A percentile compares a stretch with the other conserved stretches of the same genome.
Evolutionary conservation across 345 rosid genomes (phyloP).

Genomic region (Sonneratia caseolaris): DNA sequence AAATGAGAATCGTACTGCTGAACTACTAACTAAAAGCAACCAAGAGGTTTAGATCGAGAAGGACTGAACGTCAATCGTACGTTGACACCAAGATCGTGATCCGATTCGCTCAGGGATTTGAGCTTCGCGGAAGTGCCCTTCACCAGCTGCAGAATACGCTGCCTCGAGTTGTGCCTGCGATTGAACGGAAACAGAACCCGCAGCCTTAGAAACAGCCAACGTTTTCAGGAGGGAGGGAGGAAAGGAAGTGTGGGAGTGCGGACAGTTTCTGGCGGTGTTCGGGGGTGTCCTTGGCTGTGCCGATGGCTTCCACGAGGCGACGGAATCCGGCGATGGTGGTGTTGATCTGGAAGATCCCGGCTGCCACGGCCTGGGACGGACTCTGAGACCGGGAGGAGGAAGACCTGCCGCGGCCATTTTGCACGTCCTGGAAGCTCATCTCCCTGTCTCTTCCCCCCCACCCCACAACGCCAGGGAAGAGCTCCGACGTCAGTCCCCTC

Average conservation of each 20-base stretch:
- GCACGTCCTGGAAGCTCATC: conserved; percentile 58
- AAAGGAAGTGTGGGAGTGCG: neutral
- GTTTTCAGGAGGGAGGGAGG: neutral
- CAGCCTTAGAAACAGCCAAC: neutral
- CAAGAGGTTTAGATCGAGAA: neutral
- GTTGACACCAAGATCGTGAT: conserved; percentile 28
- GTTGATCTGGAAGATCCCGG: conserved; percentile 65
- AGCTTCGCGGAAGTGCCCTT: conserved; percentile 59
- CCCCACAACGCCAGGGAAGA: neutral
- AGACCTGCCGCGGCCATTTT: conserved; percentile 21
- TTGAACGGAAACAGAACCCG: neutral
- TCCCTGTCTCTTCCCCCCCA: neutral
- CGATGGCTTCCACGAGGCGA: conserved; percentile 50
- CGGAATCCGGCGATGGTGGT: conserved; percentile 53
- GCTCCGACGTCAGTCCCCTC: neutral
- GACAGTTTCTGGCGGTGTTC: conserved; percentile 55
- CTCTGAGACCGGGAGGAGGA: conserved; percentile 19
- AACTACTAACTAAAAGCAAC: neutral
- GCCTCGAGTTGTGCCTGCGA: conserved; percentile 47
- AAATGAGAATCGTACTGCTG: neutral
- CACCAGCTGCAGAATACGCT: conserved; percentile 49
- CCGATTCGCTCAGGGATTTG: conserved; percentile 45
- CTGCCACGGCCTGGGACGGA: conserved; percentile 38
- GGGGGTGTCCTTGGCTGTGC: conserved; percentile 57
- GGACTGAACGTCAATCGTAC: conserved; percentile 14